Percentiles rank a stretch among this genome's conserved stretches.
phyloP scores from a whole-genome alignment of 2,329 filamentous ascomycete genomes.

The Talaromyces sp. region DNA sequence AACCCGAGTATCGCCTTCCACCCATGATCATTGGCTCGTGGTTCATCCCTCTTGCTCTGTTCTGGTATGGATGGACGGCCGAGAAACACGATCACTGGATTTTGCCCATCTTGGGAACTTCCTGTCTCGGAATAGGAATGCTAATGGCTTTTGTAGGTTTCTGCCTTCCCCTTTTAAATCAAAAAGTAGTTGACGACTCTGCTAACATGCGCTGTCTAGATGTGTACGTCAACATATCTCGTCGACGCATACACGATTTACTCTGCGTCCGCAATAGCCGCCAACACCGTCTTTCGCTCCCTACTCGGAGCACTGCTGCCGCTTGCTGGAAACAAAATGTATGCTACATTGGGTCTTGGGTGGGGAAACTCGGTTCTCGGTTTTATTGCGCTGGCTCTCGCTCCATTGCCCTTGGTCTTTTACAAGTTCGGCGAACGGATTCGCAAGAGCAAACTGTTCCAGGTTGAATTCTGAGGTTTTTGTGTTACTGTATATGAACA shows the following conservation, averaged over 20 bases:
- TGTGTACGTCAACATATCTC: constrained; percentile 55
- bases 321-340: constrained; percentile 53
- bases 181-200: background rate
- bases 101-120: constrained; percentile 55
- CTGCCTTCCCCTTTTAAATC: constrained; percentile 1
- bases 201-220: constrained; percentile 26
- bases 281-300: constrained; percentile 51
- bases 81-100: constrained; percentile 53
- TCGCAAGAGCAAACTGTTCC: constrained; percentile 20
- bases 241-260: constrained; percentile 51
- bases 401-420: constrained; percentile 32
- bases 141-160: constrained; percentile 47
- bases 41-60: constrained; percentile 51
- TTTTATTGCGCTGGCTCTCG: constrained; percentile 50
- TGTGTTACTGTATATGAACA: background rate
- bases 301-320: constrained; percentile 57
- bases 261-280: constrained; percentile 48
- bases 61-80: constrained; percentile 57
- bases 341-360: constrained; percentile 41
- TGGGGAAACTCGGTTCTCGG: constrained; percentile 53
- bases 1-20: constrained; percentile 48
- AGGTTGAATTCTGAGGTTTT: constrained; percentile 2
- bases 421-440: constrained; percentile 31
- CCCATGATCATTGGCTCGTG: constrained; percentile 52
- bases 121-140: constrained; percentile 51